These are phyloP conservation scores for Rhododendron griersonianum DNA, from an alignment of 148 eudicot species.

Conservation along the genomic window DNA sequence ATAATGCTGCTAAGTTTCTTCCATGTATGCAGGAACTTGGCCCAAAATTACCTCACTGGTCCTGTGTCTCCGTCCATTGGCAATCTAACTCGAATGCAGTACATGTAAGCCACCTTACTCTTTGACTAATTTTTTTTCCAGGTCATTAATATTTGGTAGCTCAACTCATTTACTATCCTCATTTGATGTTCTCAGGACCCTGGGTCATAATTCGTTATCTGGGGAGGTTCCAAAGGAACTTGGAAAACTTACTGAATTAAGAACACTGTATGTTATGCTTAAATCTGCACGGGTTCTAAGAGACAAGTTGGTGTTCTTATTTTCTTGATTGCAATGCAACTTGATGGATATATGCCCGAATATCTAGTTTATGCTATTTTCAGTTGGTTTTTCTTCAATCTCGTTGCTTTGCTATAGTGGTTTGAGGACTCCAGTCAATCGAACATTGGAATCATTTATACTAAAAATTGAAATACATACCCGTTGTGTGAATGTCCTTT, in stretches of 20 bases:
- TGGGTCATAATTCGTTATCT: slow-evolving; percentile 61
- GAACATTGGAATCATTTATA: not conserved
- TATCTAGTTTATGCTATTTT: not conserved
- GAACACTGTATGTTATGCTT: slow-evolving; percentile 46
- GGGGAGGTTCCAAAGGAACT: slow-evolving; percentile 70
- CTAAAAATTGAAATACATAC: not conserved
- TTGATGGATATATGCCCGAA: not conserved
- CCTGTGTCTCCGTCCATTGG: slow-evolving; percentile 61
- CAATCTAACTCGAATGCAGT: slow-evolving; percentile 63
- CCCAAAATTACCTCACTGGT: slow-evolving; percentile 66
- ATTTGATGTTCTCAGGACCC: slow-evolving; percentile 31
- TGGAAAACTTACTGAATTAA: slow-evolving; percentile 54
- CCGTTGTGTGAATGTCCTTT: not conserved
- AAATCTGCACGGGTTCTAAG: not conserved
- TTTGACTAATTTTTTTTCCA: not conserved
- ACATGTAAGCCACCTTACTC: slow-evolving; percentile 37
- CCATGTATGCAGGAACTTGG: slow-evolving; percentile 37
- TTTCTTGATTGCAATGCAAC: not conserved
- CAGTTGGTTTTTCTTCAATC: not conserved
- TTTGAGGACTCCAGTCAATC: too few species aligned
- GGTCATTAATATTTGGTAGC: not conserved
- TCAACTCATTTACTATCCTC: not conserved
- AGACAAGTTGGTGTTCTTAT: not conserved
- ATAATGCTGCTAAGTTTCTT: slow-evolving; percentile 6
- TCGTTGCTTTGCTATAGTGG: not conserved